Evolutionary conservation across 345 rosid species (phyloP), one percentile per base, ranked within the genome.

Genomic region (Boechera divaricarpa): DNA sequence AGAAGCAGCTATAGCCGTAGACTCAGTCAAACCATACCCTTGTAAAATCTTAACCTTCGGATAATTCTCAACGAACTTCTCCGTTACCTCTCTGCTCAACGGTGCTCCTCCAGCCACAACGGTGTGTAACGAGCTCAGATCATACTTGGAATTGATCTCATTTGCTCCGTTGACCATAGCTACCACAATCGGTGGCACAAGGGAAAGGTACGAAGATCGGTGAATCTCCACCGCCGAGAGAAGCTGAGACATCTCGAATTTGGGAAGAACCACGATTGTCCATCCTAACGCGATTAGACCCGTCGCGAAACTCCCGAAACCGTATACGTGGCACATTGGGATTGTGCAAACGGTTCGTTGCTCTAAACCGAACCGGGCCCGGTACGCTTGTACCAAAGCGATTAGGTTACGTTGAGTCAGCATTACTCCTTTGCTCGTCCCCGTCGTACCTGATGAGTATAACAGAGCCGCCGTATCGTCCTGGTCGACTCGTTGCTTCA

Each of bases 401-500:
- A 92, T 92, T 28, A 92, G 67, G 76, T 83, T 92, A 1, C 86
- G 74, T 75, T 94, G 98, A 4, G 92, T 87, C 47, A 95, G 71
- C 24, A 87, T 85, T 70, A 94, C 97, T 1, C 98, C 97, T 57
- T 94, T 94, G 77, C 97, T 94, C 9, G 71, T 88, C 47, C 98
- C 97, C 33, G 97, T 90, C 21, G 98, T 94, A 29, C 98, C 97
- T 3, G 98, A 94, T 1, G 97, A 94, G 84, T 92, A 94, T 10
- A 94, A 89, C 13, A 94, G 82, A 32, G 91, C 88, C 16, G 97
- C 97, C 16, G 91, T 86, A 80, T 94, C 97, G 45, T 92, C 83
- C 75, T 82, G 90, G 73, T 79, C 29, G 63, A 94, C 87, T 80
- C 90, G 90, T 12, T 88, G 84, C 74, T 73, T 86, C 33, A 88